phyloP scores from a whole-genome alignment of 768 basidiomycete genomes.

The Amanita exitialis region DNA sequence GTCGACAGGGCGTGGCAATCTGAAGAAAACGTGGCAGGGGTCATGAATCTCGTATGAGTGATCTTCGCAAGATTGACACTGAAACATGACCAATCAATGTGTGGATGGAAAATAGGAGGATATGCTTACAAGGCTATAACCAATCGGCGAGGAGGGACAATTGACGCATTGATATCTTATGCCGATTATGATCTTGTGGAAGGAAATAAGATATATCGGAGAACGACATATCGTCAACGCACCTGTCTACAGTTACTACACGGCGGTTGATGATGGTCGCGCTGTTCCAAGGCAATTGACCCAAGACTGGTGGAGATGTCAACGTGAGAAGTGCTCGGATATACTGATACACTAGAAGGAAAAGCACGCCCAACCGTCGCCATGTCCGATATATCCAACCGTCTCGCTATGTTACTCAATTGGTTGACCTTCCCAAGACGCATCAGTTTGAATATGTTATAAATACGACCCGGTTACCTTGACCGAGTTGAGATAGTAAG shows the following conservation, averaged over 20 bases:
- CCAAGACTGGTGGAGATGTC: not conserved
- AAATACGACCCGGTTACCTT: not conserved
- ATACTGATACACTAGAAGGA: not conserved
- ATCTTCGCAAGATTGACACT: constrained; percentile 79
- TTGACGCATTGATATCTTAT: constrained; percentile 84
- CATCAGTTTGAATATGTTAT: not conserved
- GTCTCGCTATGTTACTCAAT: constrained; percentile 32
- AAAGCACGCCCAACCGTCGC: constrained; percentile 39
- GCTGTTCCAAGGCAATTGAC: constrained; percentile 7
- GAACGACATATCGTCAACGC: not conserved
- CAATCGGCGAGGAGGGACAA: constrained; percentile 64
- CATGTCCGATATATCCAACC: constrained; percentile 73
- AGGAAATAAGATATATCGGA: not conserved
- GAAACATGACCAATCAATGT: not conserved
- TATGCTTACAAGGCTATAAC: constrained; percentile 62
- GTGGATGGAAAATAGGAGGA: constrained; percentile 1
- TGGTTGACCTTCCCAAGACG: not conserved
- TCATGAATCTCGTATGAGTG: constrained; percentile 75
- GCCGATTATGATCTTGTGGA: constrained; percentile 57
- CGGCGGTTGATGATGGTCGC: constrained; percentile 44
- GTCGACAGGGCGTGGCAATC: constrained; percentile 72
- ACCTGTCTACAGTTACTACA: constrained; percentile 55
- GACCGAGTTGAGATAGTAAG: constrained; percentile 59
- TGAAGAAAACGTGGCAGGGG: constrained; percentile 82
- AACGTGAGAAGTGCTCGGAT: not conserved